Conservation (phyloP, 768 basidiomycete genomes). For the Pleurotus salmoneostramineus region DNA sequence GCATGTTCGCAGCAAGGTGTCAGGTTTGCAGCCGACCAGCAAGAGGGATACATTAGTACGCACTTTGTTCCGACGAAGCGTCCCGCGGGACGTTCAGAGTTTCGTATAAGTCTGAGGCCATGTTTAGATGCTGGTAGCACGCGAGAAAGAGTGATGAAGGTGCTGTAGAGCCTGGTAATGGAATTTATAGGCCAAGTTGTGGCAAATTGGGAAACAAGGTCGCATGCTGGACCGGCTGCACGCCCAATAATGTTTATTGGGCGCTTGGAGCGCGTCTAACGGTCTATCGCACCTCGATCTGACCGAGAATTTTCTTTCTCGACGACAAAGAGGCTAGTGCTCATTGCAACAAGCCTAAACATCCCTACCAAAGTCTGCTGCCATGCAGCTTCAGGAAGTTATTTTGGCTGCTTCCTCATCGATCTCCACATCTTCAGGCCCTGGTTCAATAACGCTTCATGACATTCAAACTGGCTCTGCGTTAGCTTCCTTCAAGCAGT, state of each 20-base stretch:
- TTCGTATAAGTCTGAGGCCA: constrained; percentile 65
- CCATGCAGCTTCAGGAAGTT: constrained; percentile 67
- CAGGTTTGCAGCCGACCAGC: not conserved
- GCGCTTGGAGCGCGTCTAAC: not conserved
- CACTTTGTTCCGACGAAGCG: constrained; percentile 64
- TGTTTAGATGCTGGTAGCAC: constrained; percentile 16
- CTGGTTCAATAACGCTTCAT: constrained; percentile 70
- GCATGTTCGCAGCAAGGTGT: not conserved
- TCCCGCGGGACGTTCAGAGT: constrained; percentile 47
- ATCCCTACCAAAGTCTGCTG: not conserved
- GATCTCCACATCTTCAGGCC: constrained; percentile 37
- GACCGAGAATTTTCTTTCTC: no score
- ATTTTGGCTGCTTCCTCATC: constrained; percentile 62
- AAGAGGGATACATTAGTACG: constrained; percentile 19
- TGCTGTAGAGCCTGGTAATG: constrained; percentile 10
- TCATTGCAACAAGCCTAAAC: not conserved
- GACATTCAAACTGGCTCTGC: constrained; percentile 76
- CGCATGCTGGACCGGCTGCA: no score
- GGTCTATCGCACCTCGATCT: no score
- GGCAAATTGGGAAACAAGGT: not conserved
- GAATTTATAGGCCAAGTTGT: not conserved
- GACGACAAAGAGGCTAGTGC: no score
- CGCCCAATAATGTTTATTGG: not conserved
- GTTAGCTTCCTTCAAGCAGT: constrained; percentile 88
- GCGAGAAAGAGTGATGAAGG: not conserved